Base-by-base conservation (phyloP, 2,329 filamentous ascomycete genomes). In the Colletotrichum sp. region DNA sequence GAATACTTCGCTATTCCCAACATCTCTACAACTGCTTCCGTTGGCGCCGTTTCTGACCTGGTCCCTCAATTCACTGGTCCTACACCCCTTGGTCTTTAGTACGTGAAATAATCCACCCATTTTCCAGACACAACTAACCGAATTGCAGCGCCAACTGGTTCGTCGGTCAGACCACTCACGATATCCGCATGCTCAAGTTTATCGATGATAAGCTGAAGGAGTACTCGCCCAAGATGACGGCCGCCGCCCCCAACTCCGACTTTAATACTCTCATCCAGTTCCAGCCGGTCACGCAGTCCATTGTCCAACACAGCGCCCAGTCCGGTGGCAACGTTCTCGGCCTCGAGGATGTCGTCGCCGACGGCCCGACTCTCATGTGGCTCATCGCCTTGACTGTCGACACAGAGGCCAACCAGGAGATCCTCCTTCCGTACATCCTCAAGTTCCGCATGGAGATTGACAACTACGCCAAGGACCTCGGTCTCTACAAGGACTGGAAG, bases 351-450 rank as follows among this genome's bases (percentile, higher is more conserved):
- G 56, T 84, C 70, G 82, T 87, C 48, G 79, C 80, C 4, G 81
- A 84, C 36, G 84, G 84, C 15, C 83, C 84, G 18, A 79, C 82
- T 10, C 76, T 83, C 60, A 80, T 82, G 72, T 87, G 83, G 83
- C 82, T 86, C 28, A 79, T 83, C 26, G 80, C 83, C 55, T 77
- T 86, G 21, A 84, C 84, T 21, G 80, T 85, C 10, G 83, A 83
- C 77, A 85, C 83, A 4, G 83, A 81, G 2, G 83, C 83, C 72
- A 79, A 80, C 64, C 80, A 84, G 73, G 72, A 77, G 8, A 82
- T 83, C 18, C 82, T 86, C 34, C 78, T 81, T 3, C 81, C 79
- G 7, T 72, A 82, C 36, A 79, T 80, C 16, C 67, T 80, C 18
- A 78, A 80, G 43, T 80, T 82, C 13, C 52, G 80, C 6, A 70